Evolutionary conservation across 75 land plant species (phyloP).

Genomic region (Gnetum montanum): DNA sequence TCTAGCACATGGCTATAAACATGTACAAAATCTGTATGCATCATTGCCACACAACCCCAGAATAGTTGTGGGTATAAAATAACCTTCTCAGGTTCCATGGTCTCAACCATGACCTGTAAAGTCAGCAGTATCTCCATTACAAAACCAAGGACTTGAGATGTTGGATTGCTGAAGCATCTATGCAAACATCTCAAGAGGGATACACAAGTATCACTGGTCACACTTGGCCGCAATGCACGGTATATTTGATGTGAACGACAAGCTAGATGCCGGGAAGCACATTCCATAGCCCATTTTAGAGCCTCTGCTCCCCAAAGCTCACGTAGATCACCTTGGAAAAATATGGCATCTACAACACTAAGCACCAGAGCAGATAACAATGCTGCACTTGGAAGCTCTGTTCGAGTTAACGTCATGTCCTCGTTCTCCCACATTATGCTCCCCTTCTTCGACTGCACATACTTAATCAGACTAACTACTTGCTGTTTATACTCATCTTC

Average conservation of each 20-base stretch:
- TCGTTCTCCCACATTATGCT: constrained; percentile 99
- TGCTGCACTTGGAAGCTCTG: constrained; percentile 95
- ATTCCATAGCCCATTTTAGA: constrained; percentile 99
- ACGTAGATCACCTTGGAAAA: constrained; percentile 95
- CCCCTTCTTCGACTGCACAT: constrained; percentile 97
- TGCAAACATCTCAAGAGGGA: constrained; percentile 90
- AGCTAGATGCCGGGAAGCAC: constrained; percentile 90
- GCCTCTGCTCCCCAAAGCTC: constrained; percentile 98
- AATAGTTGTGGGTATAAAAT: constrained; percentile 93
- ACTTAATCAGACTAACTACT: constrained; percentile 93
- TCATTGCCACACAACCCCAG: constrained; percentile 99
- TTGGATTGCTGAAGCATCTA: constrained; percentile 87
- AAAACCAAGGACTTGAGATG: constrained; percentile 87
- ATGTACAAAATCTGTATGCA: constrained; percentile 98
- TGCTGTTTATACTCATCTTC: constrained; percentile 98
- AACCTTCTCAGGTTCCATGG: constrained; percentile 96
- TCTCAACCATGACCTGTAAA: constrained; percentile 97
- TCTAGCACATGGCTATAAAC: constrained; percentile 96
- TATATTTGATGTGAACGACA: constrained; percentile 98
- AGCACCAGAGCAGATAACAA: constrained; percentile 90
- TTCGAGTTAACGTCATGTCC: constrained; percentile 63
- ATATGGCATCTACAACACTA: constrained; percentile 96
- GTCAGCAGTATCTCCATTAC: constrained; percentile 94
- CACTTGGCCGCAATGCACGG: constrained; percentile 87
- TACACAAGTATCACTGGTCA: constrained; percentile 95